These are phyloP conservation scores for Haberlea rhodopensis DNA, from an alignment of 257 asterid species.

Conservation along the genomic window DNA sequence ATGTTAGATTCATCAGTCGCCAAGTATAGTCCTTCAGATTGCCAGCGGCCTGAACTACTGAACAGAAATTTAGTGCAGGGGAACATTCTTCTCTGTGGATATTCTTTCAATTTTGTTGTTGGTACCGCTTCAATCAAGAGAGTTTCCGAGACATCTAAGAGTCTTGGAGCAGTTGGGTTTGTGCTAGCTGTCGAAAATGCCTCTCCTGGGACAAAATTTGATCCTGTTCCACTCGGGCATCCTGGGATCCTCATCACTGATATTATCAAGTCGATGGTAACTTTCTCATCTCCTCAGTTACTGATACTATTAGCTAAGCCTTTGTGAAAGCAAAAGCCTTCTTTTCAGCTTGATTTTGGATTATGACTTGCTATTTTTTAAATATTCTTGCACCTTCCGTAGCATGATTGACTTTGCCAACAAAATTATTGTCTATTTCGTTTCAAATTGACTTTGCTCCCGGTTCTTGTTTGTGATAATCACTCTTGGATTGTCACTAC, in stretches of 20 bases:
- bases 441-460: neutral
- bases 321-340: neutral
- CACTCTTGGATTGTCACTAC: conserved; percentile 17
- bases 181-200: conserved; percentile 95
- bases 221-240: conserved; percentile 81
- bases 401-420: neutral
- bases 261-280: conserved; percentile 30
- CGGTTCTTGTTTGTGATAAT: neutral
- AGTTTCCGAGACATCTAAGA: conserved; percentile 79
- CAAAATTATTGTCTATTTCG: neutral
- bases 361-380: neutral
- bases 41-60: conserved; percentile 90
- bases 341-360: neutral
- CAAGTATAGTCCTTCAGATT: conserved; percentile 71
- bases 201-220: conserved; percentile 88
- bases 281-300: neutral
- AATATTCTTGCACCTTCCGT: neutral
- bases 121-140: conserved; percentile 85
- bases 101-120: conserved; percentile 81
- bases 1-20: conserved; percentile 70
- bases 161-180: conserved; percentile 90
- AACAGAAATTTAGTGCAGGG: conserved; percentile 87
- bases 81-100: conserved; percentile 94
- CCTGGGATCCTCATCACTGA: conserved; percentile 93
- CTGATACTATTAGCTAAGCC: neutral